phyloP scores from a whole-genome alignment of 208 protist species.

The Trypanosoma mega region DNA sequence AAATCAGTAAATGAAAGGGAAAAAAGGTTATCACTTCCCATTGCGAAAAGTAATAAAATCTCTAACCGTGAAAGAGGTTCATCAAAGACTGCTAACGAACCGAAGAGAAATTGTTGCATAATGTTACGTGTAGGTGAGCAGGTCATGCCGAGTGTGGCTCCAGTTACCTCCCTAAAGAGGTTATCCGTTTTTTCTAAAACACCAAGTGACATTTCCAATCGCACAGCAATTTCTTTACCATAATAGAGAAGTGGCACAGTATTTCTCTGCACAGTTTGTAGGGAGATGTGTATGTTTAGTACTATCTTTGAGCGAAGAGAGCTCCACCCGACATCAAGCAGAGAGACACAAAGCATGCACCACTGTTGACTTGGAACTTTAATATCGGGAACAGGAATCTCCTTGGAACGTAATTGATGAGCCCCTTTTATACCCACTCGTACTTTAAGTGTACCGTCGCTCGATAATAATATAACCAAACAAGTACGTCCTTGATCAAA shows the following conservation, averaged over 20 bases:
- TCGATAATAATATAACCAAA: slow-evolving; percentile 7
- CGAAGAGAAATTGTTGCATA: slow-evolving; percentile 24
- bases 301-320: slow-evolving; percentile 9
- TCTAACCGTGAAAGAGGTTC: slow-evolving; percentile 21
- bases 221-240: background rate
- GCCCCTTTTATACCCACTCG: slow-evolving; percentile 5
- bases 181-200: slow-evolving; percentile 2
- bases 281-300: slow-evolving; percentile 11
- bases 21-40: slow-evolving; percentile 34
- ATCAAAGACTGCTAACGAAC: slow-evolving; percentile 22
- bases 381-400: slow-evolving; percentile 9
- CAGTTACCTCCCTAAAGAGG: slow-evolving; percentile 14
- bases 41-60: slow-evolving; percentile 18
- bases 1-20: slow-evolving; percentile 26
- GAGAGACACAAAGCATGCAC: slow-evolving; percentile 26
- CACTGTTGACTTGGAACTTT: slow-evolving; percentile 16
- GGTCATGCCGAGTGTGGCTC: slow-evolving; percentile 8
- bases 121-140: background rate
- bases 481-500: slow-evolving; percentile 18
- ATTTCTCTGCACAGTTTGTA: background rate
- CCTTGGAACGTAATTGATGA: slow-evolving; percentile 13
- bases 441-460: slow-evolving; percentile 11
- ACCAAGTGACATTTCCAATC: slow-evolving; percentile 16
- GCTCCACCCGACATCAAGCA: background rate
- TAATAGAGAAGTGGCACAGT: background rate